Evolutionary conservation across 352 stramenopile genomes (phyloP).

Genomic region (Labyrinthula sp.): DNA sequence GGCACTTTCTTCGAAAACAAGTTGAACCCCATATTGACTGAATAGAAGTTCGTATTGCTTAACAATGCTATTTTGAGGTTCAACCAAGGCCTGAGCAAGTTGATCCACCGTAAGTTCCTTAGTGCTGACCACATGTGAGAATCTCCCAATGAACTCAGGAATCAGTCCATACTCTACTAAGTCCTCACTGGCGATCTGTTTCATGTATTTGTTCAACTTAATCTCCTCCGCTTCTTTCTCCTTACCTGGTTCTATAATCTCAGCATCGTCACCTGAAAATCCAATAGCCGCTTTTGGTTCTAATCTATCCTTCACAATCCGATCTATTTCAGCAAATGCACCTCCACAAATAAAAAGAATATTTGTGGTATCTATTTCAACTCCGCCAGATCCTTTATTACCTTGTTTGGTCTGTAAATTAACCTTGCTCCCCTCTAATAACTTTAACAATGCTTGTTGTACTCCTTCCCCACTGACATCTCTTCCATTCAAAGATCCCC

Average conservation of each 20-base stretch:
- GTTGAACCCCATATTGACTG: constrained; percentile 78
- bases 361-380: constrained; percentile 94
- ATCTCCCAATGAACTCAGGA: constrained; percentile 89
- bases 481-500: constrained; percentile 69
- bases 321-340: constrained; percentile 81
- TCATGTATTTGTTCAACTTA: constrained; percentile 53
- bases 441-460: constrained; percentile 94
- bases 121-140: constrained; percentile 77
- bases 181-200: constrained; percentile 76
- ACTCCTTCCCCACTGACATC: constrained; percentile 92
- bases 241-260: constrained; percentile 7
- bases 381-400: constrained; percentile 86
- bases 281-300: constrained; percentile 80
- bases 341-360: constrained; percentile 96
- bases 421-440: constrained; percentile 85
- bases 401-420: constrained; percentile 90
- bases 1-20: constrained; percentile 76
- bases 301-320: constrained; percentile 70
- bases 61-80: constrained; percentile 87
- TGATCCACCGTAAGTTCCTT: constrained; percentile 64
- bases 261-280: constrained; percentile 76
- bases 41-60: constrained; percentile 91
- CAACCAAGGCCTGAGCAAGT: constrained; percentile 79
- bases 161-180: constrained; percentile 89
- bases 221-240: constrained; percentile 38